Evolutionary conservation across 148 eudicot species (phyloP), one percentile per base, ranked within the genome.

Genomic region (Persicaria maculosa): DNA sequence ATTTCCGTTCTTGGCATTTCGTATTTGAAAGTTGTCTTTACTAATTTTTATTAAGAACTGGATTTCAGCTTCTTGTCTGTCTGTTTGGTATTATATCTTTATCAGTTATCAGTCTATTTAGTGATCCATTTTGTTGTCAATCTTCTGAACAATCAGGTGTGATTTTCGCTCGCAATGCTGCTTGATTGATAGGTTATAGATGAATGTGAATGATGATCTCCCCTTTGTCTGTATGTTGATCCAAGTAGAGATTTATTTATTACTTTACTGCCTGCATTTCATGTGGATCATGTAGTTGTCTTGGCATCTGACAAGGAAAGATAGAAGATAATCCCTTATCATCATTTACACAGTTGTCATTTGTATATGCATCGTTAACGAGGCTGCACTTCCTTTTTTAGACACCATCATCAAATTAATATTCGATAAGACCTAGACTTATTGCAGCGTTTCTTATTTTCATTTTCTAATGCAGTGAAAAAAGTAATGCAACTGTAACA

Each of bases 401-500:
- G 67, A 31, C 43, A 59, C 10, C 46, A 65, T 65, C 46, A 12
- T 40, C 46, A 40, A 65, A 12, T 43, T 14, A 8, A 65, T 16
- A 65, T 65, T 25, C 7, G 1, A 62, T 36, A 62, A 25, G 15
- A 31, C 46, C 70, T 40, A 12, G 53, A n/a, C 31, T 71, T 71
- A 70, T 17, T n/a, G 45, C 55, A 31, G 4, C 75, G 12, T 7
- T 54, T 73, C 46, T 12, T 50, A 2, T 40, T n/a, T 73, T 53
- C 12, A n/a, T 12, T 47, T 17, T 53, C 12, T 73, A 19, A 19
- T 43, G 75, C 65, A 73, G 75, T 53, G 75, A 55, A 73, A 65
- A 52, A 12, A 54, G 61, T 20, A 20, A 46, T 73, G 75, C 75
- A 10, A 73, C 61, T 14, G 75, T 50, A 50, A 55, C 75, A 50